Percentiles rank a stretch among this genome's conserved stretches.
phyloP scores from a whole-genome alignment of 176 grass and related monocot species.

The Puya raimondii region DNA sequence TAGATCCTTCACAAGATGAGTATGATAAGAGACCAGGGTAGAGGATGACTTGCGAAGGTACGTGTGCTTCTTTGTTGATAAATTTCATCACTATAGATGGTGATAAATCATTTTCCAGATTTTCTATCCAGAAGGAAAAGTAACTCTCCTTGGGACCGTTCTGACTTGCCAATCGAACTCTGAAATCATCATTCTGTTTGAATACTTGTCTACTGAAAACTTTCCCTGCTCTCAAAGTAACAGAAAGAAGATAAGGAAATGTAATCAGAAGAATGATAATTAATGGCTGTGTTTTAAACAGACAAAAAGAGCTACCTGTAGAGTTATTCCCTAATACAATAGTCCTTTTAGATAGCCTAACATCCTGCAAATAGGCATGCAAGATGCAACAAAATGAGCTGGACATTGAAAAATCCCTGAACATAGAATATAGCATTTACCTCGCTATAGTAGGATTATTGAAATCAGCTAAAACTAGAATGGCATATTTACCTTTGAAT shows the following conservation, averaged over 20 bases:
- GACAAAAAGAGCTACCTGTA: neutral
- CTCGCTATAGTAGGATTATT: neutral
- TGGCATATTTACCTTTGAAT: no score
- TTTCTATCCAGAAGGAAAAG: neutral
- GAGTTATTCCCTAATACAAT: neutral
- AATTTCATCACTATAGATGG: neutral
- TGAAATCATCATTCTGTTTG: neutral
- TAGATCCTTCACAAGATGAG: neutral
- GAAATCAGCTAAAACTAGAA: no score
- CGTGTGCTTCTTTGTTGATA: neutral
- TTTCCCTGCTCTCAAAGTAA: neutral
- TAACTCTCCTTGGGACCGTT: neutral
- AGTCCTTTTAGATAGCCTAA: neutral
- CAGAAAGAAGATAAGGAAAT: neutral
- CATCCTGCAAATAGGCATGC: neutral
- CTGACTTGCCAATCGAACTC: neutral
- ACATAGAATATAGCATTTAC: neutral
- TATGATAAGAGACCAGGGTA: neutral
- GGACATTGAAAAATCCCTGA: neutral
- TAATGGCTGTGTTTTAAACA: no score
- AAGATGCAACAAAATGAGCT: neutral
- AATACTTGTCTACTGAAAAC: neutral
- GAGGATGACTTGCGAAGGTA: neutral
- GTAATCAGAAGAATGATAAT: neutral
- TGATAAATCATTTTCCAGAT: conserved; percentile 8